Percentiles rank a stretch among this genome's conserved stretches.
Conservation (phyloP, 2,329 filamentous ascomycete species). For the Ceratocystiopsis brevicomis region DNA sequence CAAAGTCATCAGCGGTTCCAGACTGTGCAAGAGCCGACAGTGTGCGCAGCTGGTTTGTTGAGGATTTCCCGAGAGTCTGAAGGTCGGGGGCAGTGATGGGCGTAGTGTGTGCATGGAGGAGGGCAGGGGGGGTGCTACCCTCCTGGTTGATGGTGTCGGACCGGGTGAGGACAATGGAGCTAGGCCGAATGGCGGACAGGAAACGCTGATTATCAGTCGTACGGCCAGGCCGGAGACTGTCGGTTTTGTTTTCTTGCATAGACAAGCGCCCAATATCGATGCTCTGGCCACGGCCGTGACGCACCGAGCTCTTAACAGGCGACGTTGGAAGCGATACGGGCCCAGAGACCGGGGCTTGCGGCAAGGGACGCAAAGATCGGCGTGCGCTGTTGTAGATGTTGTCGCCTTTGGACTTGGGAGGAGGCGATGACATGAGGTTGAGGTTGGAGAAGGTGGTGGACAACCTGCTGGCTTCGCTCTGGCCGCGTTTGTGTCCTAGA, state of each 20-base stretch:
- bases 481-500: slow-evolving; percentile 49
- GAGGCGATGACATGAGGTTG: slow-evolving; percentile 18
- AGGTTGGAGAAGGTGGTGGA: slow-evolving; percentile 20
- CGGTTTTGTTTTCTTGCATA: slow-evolving; percentile 11
- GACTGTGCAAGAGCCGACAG: slow-evolving; percentile 67
- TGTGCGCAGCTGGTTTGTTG: slow-evolving; percentile 74
- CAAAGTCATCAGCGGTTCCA: slow-evolving; percentile 59
- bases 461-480: slow-evolving; percentile 48
- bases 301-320: slow-evolving; percentile 10
- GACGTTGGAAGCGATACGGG: slow-evolving; percentile 14
- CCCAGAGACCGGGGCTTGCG: slow-evolving; percentile 37
- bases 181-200: slow-evolving; percentile 29
- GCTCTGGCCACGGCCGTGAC: slow-evolving; percentile 36
- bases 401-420: slow-evolving; percentile 26
- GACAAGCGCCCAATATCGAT: slow-evolving; percentile 40
- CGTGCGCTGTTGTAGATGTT: slow-evolving; percentile 54
- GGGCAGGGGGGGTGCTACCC: slow-evolving; percentile 16
- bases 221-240: no score
- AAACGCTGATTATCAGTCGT: slow-evolving; percentile 13
- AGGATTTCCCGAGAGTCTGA: slow-evolving; percentile 66
- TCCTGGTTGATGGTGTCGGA: slow-evolving; percentile 31
- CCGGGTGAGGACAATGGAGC: slow-evolving; percentile 40
- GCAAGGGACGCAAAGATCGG: slow-evolving; percentile 57
- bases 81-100: slow-evolving; percentile 52
- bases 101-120: slow-evolving; percentile 22